Base-by-base conservation (phyloP, 2,329 filamentous ascomycete genomes). In the Talaromyces sp. region DNA sequence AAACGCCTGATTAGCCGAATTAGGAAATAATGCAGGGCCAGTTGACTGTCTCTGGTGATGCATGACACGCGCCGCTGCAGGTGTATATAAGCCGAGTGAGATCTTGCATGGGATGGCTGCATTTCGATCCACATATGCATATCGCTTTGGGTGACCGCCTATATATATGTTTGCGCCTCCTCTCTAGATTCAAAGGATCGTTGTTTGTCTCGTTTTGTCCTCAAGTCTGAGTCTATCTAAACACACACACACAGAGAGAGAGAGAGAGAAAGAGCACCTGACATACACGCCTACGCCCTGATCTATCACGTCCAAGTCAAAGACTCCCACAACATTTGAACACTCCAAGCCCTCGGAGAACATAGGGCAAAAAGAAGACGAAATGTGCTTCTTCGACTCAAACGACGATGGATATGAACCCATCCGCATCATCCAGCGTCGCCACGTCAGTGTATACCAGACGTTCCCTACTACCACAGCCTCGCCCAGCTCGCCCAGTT, bases 341-440 rank as follows among this genome's bases (percentile, higher is more conserved):
- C 22, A 19, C 17, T 4, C n/a, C 42, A 19, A 11, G 17, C 17
- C 17, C 7, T 22, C 17, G 17, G 42, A 17, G n/a, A 44, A 44
- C 17, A 44, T 3, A n/a, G 30, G 15, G 4, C 22, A 22, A 11
- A 32, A 9, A 30, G 8, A 11, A 19, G 13, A 30, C 30, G 17
- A 32, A 17, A 63, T 63, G 62, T 63, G 62, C 59, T 63, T 57
- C 36, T 55, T 53, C 53, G 59, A 59, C 27, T 33, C 44, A 3
- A 25, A 25, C 36, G 53, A 62, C 33, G 62, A 57, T 4, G 49
- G 57, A 27, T 27, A 49, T 17, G 36, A 52, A 17, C 59, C 59
- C 42, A 57, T 63, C 44, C 42, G 56, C 10, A 25, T 63, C 47
- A 36, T 63, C 39, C 42, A 63, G 32, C 59, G 59, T 19, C 62